Conservation (phyloP, 208 protist species). For the Vickermania ingenoplastis region DNA sequence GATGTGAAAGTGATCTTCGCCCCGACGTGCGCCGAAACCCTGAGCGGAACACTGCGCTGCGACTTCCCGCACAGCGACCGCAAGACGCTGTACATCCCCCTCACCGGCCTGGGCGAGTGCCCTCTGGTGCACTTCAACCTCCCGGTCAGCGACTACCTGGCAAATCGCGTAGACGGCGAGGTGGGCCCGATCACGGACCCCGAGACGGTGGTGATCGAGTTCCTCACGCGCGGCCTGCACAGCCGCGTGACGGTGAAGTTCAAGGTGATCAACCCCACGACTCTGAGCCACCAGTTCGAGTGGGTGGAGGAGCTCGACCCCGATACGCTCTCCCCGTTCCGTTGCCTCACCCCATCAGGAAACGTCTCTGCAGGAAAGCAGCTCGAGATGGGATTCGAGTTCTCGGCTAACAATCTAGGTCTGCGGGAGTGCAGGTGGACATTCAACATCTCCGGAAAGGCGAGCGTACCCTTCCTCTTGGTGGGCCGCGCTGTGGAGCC, state of each 20-base stretch:
- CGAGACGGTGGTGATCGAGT: constrained; percentile 79
- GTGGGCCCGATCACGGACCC: constrained; percentile 19
- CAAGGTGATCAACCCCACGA: constrained; percentile 94
- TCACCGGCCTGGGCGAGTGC: constrained; percentile 80
- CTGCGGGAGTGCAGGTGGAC: constrained; percentile 86
- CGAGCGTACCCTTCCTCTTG: constrained; percentile 89
- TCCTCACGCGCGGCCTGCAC: constrained; percentile 86
- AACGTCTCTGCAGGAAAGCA: constrained; percentile 82
- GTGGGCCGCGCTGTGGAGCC: constrained; percentile 92
- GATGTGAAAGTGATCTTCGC: constrained; percentile 82
- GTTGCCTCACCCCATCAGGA: constrained; percentile 79
- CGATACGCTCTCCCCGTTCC: constrained; percentile 64
- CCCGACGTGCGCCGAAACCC: constrained; percentile 50
- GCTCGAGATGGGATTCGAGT: constrained; percentile 94
- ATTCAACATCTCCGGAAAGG: constrained; percentile 81
- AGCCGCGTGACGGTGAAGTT: constrained; percentile 85
- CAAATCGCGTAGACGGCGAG: constrained; percentile 50
- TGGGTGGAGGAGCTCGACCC: constrained; percentile 66
- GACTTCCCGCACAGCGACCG: constrained; percentile 47
- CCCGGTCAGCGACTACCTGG: constrained; percentile 79
- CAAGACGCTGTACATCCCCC: constrained; percentile 29
- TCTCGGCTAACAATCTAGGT: constrained; percentile 79
- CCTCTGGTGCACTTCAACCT: constrained; percentile 96
- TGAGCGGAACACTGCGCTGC: constrained; percentile 29
- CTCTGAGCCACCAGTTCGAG: constrained; percentile 86